Evolutionary conservation across 257 asterid species (phyloP), one percentile per base, ranked within the genome.

Genomic region (Capsicum rhomboideum): DNA sequence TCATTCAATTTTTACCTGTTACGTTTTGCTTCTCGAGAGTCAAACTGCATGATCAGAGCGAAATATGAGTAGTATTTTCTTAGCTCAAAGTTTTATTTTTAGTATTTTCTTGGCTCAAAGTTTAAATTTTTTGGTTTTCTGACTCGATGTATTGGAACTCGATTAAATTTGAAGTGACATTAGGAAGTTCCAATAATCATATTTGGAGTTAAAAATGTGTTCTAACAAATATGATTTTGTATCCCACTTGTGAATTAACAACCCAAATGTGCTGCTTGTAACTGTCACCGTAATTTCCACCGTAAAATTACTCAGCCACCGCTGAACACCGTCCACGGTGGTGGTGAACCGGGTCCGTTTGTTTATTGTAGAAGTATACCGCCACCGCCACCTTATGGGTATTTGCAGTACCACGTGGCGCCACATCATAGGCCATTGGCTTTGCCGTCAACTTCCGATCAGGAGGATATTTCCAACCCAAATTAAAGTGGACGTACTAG

Each of bases 211-310:
- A n/a, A n/a, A n/a, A n/a, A n/a, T n/a, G n/a, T n/a, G n/a, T n/a
- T n/a, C n/a, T n/a, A n/a, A n/a, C n/a, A n/a, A n/a, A n/a, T n/a
- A n/a, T n/a, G n/a, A n/a, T n/a, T n/a, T n/a, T n/a, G n/a, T n/a
- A n/a, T n/a, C n/a, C n/a, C n/a, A n/a, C n/a, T n/a, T n/a, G n/a
- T n/a, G n/a, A n/a, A n/a, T n/a, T n/a, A n/a, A n/a, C n/a, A n/a
- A n/a, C n/a, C n/a, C 59, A 85, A 72, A 84, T 94, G 98, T 85
- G 97, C 97, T 28, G 97, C 97, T 80, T 94, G 98, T 87, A 81
- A 59, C 83, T 94, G 97, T 88, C 98, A 94, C 92, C 97, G 98
- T 13, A 94, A 94, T 78, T 94, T 94, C 92, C 98, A 94, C 94
- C 92, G 97, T 16, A 90, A 91, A 78, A 93, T 91, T 26, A 28